Conservation (phyloP, 768 basidiomycete genomes). For the Tricholoma terreum region DNA sequence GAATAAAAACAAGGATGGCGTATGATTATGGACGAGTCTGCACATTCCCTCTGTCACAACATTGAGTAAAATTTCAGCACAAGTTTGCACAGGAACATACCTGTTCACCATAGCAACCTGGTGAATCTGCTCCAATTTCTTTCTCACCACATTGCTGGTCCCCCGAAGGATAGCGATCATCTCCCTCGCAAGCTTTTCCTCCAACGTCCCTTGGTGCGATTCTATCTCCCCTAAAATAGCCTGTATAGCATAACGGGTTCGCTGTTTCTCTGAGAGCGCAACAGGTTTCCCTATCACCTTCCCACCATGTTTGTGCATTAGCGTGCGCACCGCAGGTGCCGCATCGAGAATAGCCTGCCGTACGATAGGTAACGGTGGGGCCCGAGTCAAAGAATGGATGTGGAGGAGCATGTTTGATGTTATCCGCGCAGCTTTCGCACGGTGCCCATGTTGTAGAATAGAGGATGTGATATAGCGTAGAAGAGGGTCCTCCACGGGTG, state of each 20-base stretch:
- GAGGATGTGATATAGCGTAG: slow-evolving; percentile 62
- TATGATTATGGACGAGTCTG: slow-evolving; percentile 6
- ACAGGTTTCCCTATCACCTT: slow-evolving; percentile 67
- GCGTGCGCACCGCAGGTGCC: slow-evolving; percentile 66
- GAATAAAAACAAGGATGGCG: background rate
- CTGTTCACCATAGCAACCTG: slow-evolving; percentile 73
- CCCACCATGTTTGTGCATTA: slow-evolving; percentile 57
- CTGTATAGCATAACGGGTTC: slow-evolving; percentile 62
- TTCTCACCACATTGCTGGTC: slow-evolving; percentile 51
- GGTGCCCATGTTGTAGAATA: slow-evolving; percentile 63
- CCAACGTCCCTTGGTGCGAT: slow-evolving; percentile 50
- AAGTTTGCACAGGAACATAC: slow-evolving; percentile 38
- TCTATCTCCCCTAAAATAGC: slow-evolving; percentile 71
- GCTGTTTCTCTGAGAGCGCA: slow-evolving; percentile 78
- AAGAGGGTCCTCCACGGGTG: slow-evolving; percentile 73
- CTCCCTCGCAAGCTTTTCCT: slow-evolving; percentile 77
- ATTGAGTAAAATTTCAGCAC: background rate
- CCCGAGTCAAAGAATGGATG: slow-evolving; percentile 71
- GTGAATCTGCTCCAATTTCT: slow-evolving; percentile 58
- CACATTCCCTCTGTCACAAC: slow-evolving; percentile 11
- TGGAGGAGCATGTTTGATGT: slow-evolving; percentile 64
- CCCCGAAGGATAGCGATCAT: slow-evolving; percentile 69
- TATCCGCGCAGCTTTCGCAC: slow-evolving; percentile 54
- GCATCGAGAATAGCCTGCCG: slow-evolving; percentile 65
- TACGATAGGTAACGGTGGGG: slow-evolving; percentile 78